These are phyloP conservation scores for Inga leiocalycina DNA, from an alignment of 306 rosid genomes.

Conservation along the genomic window DNA sequence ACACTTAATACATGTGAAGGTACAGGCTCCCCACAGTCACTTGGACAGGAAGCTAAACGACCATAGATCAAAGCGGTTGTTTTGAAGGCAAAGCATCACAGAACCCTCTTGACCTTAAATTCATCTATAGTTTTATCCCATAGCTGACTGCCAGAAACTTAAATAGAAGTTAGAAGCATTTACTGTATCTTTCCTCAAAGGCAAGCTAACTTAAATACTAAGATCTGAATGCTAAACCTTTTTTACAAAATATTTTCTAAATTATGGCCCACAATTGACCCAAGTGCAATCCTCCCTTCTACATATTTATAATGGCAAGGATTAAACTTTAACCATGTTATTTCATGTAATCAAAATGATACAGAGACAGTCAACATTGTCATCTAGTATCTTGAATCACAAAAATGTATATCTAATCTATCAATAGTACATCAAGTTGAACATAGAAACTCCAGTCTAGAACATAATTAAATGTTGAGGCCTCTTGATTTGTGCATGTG, in stretches of 20 bases:
- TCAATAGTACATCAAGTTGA: not conserved
- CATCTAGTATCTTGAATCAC: not conserved
- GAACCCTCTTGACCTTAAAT: not conserved
- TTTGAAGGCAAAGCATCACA: not conserved
- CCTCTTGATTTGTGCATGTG: not conserved
- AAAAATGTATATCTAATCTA: not conserved
- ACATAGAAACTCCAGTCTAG: not conserved
- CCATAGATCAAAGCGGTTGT: not conserved
- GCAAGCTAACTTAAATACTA: not conserved
- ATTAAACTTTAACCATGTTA: not conserved
- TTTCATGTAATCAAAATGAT: not conserved
- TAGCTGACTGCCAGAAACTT: no score
- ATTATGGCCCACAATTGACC: not conserved
- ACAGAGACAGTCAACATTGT: constrained; percentile 4
- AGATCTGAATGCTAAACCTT: not conserved
- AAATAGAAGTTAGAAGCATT: not conserved
- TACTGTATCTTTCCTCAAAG: not conserved
- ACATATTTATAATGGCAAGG: constrained; percentile 5
- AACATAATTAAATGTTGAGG: constrained; percentile 18
- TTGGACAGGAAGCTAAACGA: not conserved
- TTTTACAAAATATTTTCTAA: not conserved
- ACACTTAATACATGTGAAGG: not conserved
- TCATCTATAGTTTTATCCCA: not conserved
- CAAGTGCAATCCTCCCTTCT: not conserved
- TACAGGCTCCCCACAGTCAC: not conserved